Evolutionary conservation across 2,329 filamentous ascomycete genomes (phyloP), one percentile per base, ranked within the genome.

Genomic region (Basipetospora chlamydospora): DNA sequence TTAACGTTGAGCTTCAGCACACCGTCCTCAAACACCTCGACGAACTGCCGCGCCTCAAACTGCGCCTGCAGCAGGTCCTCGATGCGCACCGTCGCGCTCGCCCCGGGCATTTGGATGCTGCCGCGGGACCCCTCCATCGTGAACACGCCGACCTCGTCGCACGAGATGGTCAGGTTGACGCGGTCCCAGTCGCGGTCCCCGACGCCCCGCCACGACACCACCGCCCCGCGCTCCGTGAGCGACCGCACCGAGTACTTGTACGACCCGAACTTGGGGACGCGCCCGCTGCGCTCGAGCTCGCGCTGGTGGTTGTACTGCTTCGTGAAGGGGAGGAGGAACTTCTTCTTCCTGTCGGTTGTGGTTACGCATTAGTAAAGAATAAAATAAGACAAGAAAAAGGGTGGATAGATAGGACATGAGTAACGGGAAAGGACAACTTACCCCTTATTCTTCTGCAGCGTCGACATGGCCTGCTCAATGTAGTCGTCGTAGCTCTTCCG

Each of bases 241-340:
- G 81, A 78, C 35, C 86, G 80, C 4, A 85, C 87, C 38, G 82
- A 88, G 64, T 98, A 98, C 63, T 96, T 96, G 75, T 81, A 98
- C 26, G 83, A 92, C 43, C 92, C 90, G 53, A 98, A 98, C 55
- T 94, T 94, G 57, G 93, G 92, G 37, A 93, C 84, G 34, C 88
- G 84, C 20, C 90, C 90, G 6, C 81, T 80, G 40, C 85, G 80
- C 53, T 95, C 85, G 22, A 98, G 77, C 60, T 98, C 90, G 45
- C 86, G 80, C 62, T 96, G 86, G 59, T 98, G 90, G 58, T 95
- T 93, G 73, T 94, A 98, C 58, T 98, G 90, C 52, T 93, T 93
- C 17, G 88, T 95, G 56, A 98, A 98, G 11, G 90, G 90, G 56
- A 98, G 72, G 39, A 95, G 70, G 67, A 95, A 95, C 37, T 81